Evolutionary conservation across 1,139 yeast genomes (phyloP).

Genomic region (Hemisphaericaspora xylofermentans): DNA sequence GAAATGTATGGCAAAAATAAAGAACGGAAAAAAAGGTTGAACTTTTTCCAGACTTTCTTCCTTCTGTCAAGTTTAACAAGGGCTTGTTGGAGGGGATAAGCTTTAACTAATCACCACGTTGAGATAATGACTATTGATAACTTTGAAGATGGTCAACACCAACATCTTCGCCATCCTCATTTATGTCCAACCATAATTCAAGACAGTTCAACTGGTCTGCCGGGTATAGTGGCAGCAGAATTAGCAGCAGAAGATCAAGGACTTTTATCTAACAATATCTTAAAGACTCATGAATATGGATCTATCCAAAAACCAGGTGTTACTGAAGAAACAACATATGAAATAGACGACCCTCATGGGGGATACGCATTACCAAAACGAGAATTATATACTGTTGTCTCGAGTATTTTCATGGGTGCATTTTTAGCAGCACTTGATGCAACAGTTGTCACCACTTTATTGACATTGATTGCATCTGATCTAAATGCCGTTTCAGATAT

Average conservation of each 20-base stretch:
- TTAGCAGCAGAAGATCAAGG: conserved; percentile 41
- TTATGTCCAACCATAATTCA: conserved; percentile 28
- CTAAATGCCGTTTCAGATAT: conserved; percentile 39
- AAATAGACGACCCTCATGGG: conserved; percentile 20
- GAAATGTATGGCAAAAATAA: too few relatives aligned
- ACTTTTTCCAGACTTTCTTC: too few relatives aligned
- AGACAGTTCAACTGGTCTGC: conserved; percentile 41
- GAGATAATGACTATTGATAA: not conserved
- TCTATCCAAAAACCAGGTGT: conserved; percentile 7
- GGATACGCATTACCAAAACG: conserved; percentile 35
- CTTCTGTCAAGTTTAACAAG: too few relatives aligned
- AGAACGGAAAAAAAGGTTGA: too few relatives aligned
- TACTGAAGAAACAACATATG: conserved; percentile 8
- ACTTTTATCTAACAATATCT: conserved; percentile 13
- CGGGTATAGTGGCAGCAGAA: conserved; percentile 52
- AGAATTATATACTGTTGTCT: conserved; percentile 32
- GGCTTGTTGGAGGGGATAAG: too few relatives aligned
- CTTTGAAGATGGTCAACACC: not conserved
- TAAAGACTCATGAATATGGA: conserved; percentile 15
- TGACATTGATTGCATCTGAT: conserved; percentile 45
- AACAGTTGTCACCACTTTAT: conserved; percentile 45
- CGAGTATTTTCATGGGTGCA: conserved; percentile 37
- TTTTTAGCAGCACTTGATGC: conserved; percentile 46
- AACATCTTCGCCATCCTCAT: conserved; percentile 6
- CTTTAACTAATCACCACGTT: too few relatives aligned